Conservation (phyloP, 1,284 basidiomycete species). For the Neonothopanus nambi region DNA sequence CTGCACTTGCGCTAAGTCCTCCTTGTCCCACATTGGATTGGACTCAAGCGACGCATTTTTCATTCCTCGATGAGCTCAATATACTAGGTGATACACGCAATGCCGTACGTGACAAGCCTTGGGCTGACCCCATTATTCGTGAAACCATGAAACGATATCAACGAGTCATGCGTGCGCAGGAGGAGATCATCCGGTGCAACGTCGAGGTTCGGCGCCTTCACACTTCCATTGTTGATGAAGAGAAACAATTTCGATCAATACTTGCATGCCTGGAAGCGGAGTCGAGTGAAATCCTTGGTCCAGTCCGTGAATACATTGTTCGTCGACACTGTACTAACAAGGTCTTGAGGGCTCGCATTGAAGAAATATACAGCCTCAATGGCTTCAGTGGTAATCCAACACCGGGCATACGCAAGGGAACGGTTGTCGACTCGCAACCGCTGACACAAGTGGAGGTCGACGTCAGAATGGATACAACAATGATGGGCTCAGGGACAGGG, state of each 20-base stretch:
- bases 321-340: not conserved
- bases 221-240: conserved; percentile 10
- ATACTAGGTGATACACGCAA: conserved; percentile 6
- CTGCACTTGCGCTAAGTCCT: conserved; percentile 5
- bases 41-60: conserved; percentile 3
- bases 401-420: not conserved
- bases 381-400: not conserved
- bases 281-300: too few species aligned
- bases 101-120: not conserved
- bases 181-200: conserved; percentile 11
- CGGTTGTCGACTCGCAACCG: too few species aligned
- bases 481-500: too few species aligned
- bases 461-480: too few species aligned
- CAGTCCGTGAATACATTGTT: not conserved
- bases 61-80: conserved; percentile 10
- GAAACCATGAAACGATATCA: conserved; percentile 6
- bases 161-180: conserved; percentile 5
- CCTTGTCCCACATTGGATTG: conserved; percentile 3
- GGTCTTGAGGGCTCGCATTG: not conserved
- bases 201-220: conserved; percentile 6
- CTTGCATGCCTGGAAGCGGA: not conserved
- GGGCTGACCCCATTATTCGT: not conserved
- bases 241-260: not conserved
- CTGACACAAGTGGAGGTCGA: too few species aligned
- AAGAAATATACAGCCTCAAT: not conserved